Base-by-base conservation (phyloP, 2,329 filamentous ascomycete genomes). In the Colletotrichum ledebouriae region DNA sequence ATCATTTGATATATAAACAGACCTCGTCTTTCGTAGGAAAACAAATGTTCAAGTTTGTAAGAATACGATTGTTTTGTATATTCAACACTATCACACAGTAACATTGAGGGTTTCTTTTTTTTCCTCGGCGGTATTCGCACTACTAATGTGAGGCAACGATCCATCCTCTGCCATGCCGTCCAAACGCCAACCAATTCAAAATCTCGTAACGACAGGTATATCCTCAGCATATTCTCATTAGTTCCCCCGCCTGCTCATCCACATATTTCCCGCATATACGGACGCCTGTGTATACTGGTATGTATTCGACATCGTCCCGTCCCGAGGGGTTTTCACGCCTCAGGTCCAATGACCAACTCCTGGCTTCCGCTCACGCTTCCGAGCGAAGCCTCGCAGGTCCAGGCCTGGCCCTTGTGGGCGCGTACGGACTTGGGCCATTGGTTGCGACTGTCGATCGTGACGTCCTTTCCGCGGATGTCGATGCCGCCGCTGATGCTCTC, bases 401-500 rank as follows among this genome's bases (percentile, higher is more conserved):
- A 53, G 20, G 37, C 6, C 15, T 58, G 72, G 53, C 78, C 74
- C 12, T 72, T 70, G 55, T 74, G 74, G 1, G 79, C 71, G 7
- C 75, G 73, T 34, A 77, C 75, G 50, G 77, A 67, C 15, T 74
- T 74, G 41, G 81, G 52, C 78, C 78, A 81, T 70, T 79, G 75
- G 2, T 57, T 63, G 5, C 76, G 79, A n/a, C 73, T 75, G 9
- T 78, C 73, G 20, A 81, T 71, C 59, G 76, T 70, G 12, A 88
- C 78, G 15, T 78, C 84, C 46, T 81, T 77, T 13, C 86, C 86
- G 20, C 59, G 69, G 7, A 83, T 75, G 2, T 67, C 60, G 34
- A 86, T 75, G 10, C 63, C 70, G 2, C 85, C 85, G 25, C 80
- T 80, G 15, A 83, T 75, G 17, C 80, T 79, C 66, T 78, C 63